Evolutionary conservation across 768 basidiomycete species (phyloP), one percentile per base, ranked within the genome.

Genomic region (Termitomyces heimii): DNA sequence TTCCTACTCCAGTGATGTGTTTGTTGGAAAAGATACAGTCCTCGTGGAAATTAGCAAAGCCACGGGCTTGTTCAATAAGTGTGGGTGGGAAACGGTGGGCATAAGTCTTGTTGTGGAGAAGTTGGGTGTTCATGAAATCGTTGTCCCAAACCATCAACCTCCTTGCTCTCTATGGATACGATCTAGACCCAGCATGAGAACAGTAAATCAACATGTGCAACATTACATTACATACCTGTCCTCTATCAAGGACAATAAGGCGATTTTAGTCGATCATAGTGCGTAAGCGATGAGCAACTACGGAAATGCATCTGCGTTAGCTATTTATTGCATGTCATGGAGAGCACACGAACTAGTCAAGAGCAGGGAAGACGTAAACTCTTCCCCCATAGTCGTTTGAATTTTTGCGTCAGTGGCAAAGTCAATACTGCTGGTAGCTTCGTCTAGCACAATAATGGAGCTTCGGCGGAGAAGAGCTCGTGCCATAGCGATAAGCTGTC

Each of bases 401-500:
- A 96, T 96, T 72, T 93, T 94, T 9, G 88, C 82, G 63, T 95
- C 94, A 40, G 94, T 93, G 13, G 83, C 86, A 63, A 93, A 88
- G 66, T 92, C 89, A 56, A 93, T 91, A 64, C 88, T 90, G 58
- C 88, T 90, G 8, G 90, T 92, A 14, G 91, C 91, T 63, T 92
- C 90, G 61, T 91, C 91, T 37, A 92, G 74, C 18, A 93, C 81
- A 53, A 93, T 85, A 60, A 93, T 82, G 12, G 84, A 73, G 64
- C 85, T 89, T 8, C 82, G 79, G 18, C 89, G 75, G 32, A 92
- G 74, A 20, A 93, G 73, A 0, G 91, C 90, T 6, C 91, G 80
- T 0, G 91, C 91, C 87, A 93, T 88, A 0, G 90, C 87, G 54
- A 93, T 88, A 18, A 93, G 73, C 64, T 98, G 94, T 12, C 92